Evolutionary conservation across 179 eudicot species (phyloP), one percentile per base, ranked within the genome.

Genomic region (Vitellaria paradoxa): DNA sequence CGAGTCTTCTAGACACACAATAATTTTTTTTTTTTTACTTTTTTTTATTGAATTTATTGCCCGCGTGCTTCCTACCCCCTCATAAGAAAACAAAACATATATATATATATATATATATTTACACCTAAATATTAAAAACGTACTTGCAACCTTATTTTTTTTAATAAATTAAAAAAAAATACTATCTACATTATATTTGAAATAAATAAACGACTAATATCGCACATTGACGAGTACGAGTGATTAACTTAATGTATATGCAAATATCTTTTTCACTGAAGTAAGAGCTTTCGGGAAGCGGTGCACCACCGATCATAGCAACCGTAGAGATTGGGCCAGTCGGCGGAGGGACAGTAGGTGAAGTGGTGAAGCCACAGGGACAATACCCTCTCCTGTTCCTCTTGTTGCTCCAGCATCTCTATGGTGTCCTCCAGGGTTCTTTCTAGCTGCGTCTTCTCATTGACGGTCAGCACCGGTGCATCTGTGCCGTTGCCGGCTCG

Each of bases 351-450:
- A 71, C 89, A 86, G 20, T 77, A 74, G n/a, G 92, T 85, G 85
- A 87, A 90, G 69, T 92, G 97, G 68, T 93, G 97, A 21, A 93
- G 86, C 98, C 98, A 93, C 26, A 88, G 73, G 53, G 96, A 89
- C 73, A 92, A 74, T n/a, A 92, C 88, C 73, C 80, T 81, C 77
- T 91, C 98, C 81, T 84, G 88, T 50, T 88, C 86, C 12, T 84
- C 92, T 64, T 79, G 83, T 9, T 84, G 80, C 69, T 82, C 78
- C 45, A 92, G 65, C 66, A 26, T 42, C 70, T 81, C 91, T 24
- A 90, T 92, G 10, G 83, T 86, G 59, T 86, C 89, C 67, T 89
- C 91, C 71, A 93, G 20, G 6, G 76, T 77, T 30, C 73, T 82
- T 57, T 93, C 98, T 6, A 90, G 55, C 75, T 89, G 94, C 9